Percentiles rank a stretch among this genome's conserved stretches.
These are phyloP conservation scores for Globisporangium ultimum DNA, from an alignment of 352 stramenopile genomes.

Conservation along the genomic window DNA sequence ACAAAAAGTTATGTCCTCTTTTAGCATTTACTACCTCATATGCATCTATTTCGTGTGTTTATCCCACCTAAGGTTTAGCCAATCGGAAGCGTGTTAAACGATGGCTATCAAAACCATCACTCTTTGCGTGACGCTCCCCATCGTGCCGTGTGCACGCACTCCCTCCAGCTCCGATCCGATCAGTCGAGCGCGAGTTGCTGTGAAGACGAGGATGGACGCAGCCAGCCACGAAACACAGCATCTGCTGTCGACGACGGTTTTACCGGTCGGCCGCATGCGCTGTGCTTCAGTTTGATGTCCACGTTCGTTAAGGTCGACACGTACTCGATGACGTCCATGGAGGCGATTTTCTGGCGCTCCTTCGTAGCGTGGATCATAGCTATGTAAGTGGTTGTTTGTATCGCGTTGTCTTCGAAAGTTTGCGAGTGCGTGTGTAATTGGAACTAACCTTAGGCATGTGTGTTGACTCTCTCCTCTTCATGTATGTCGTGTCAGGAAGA, in stretches of 20 bases:
- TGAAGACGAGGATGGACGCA: background rate
- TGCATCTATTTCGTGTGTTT: too few relatives aligned
- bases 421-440: constrained; percentile 22
- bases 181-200: background rate
- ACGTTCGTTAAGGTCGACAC: constrained; percentile 76
- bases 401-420: constrained; percentile 59
- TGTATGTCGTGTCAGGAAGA: too few relatives aligned
- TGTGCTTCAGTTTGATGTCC: constrained; percentile 83
- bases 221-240: background rate
- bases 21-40: too few relatives aligned
- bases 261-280: constrained; percentile 15
- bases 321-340: constrained; percentile 74
- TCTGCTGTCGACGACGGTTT: background rate
- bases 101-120: background rate
- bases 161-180: too few relatives aligned
- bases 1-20: too few relatives aligned
- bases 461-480: too few relatives aligned
- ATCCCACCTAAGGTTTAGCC: too few relatives aligned
- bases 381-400: too few relatives aligned
- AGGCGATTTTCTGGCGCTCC: constrained; percentile 80
- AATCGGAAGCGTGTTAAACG: too few relatives aligned
- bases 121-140: background rate
- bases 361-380: constrained; percentile 36
- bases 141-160: background rate
- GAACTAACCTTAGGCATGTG: background rate